Percentiles rank a stretch among this genome's conserved stretches.
Evolutionary conservation across 2,329 filamentous ascomycete genomes (phyloP).

Genomic region (Aureobasidium musti): DNA sequence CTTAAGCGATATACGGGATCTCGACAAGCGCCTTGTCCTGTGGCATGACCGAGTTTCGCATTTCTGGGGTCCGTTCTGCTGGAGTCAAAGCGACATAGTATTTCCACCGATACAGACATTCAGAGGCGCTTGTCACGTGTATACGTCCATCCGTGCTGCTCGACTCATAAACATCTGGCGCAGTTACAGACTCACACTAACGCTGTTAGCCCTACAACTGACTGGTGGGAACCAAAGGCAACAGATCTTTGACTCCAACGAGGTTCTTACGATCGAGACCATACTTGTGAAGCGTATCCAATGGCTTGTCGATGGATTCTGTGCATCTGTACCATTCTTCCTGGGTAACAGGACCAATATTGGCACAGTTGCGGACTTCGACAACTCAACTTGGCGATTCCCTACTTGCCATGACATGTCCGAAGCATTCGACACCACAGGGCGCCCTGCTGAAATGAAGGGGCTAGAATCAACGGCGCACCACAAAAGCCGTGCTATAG

Average conservation of each 20-base stretch:
- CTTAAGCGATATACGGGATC: background rate
- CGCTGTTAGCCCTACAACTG: background rate
- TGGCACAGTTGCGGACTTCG: slow-evolving; percentile 1
- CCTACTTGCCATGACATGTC: background rate
- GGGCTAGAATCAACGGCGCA: background rate
- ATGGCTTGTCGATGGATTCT: slow-evolving; percentile 1
- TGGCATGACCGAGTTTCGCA: background rate
- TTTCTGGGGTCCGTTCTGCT: background rate
- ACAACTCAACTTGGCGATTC: background rate
- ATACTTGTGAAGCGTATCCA: background rate
- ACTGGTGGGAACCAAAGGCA: background rate
- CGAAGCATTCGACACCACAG: background rate
- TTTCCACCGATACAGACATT: slow-evolving; percentile 11
- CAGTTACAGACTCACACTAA: background rate
- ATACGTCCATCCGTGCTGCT: background rate
- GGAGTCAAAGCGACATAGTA: background rate
- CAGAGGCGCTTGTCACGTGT: background rate
- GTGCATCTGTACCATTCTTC: slow-evolving; percentile 8
- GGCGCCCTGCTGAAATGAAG: background rate
- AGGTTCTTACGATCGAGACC: background rate
- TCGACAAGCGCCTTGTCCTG: background rate
- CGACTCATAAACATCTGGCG: slow-evolving; percentile 13
- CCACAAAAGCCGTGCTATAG: background rate
- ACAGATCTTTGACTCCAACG: background rate
- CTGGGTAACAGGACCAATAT: slow-evolving; percentile 7